Evolutionary conservation across 352 stramenopile species (phyloP).

Genomic region (Elongisporangium anandrum): DNA sequence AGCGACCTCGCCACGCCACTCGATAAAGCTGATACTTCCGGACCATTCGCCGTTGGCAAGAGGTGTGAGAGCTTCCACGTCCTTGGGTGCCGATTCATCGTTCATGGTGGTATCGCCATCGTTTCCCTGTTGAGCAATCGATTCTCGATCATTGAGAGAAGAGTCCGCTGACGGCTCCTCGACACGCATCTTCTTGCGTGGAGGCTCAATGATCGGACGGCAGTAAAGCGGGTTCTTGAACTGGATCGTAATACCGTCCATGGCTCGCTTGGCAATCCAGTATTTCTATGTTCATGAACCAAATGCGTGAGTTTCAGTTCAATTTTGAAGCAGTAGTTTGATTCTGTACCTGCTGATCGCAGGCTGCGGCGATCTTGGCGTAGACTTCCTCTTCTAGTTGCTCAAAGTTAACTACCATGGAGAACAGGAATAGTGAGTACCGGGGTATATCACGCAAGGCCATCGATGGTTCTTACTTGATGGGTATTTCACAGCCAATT

Average conservation of each 20-base stretch:
- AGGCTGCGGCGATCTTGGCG: constrained; percentile 57
- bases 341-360: constrained; percentile 41
- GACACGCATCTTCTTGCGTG: constrained; percentile 59
- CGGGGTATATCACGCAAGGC: background rate
- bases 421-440: background rate
- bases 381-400: constrained; percentile 80
- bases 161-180: constrained; percentile 25
- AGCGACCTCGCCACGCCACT: constrained; percentile 77
- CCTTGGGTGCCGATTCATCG: constrained; percentile 12
- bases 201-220: constrained; percentile 57
- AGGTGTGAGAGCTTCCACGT: constrained; percentile 34
- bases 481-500: constrained; percentile 78
- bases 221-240: constrained; percentile 80
- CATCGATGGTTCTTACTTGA: constrained; percentile 23
- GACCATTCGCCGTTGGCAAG: constrained; percentile 67
- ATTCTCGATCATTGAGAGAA: constrained; percentile 4
- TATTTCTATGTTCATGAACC: constrained; percentile 27
- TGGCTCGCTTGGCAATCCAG: constrained; percentile 64
- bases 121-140: constrained; percentile 1
- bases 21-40: constrained; percentile 81
- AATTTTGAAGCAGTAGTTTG: no score
- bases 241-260: constrained; percentile 72
- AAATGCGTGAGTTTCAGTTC: background rate
- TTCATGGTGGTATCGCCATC: constrained; percentile 14
- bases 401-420: constrained; percentile 68